These are phyloP conservation scores for Onygenales sp. DNA, from an alignment of 2,329 filamentous ascomycete genomes.

Conservation along the genomic window DNA sequence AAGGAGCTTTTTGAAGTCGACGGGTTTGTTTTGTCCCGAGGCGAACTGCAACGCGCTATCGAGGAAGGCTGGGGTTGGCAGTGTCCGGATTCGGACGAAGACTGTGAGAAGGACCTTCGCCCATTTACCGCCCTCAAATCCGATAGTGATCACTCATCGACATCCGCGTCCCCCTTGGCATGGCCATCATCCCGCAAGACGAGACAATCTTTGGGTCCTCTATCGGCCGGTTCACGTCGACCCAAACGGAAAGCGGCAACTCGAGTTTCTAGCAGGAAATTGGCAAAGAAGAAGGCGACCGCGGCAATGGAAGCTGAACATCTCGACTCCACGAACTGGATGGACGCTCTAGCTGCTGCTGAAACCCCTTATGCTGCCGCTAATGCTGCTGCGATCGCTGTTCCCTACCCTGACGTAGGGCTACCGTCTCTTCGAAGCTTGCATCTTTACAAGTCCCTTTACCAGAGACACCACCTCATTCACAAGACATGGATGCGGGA, in stretches of 20 bases:
- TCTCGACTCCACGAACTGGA: constrained; percentile 35
- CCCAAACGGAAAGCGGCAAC: constrained; percentile 41
- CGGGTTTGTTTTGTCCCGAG: constrained; percentile 66
- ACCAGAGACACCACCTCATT: constrained; percentile 85
- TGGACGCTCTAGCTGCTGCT: constrained; percentile 42
- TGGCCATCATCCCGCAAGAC: constrained; percentile 17
- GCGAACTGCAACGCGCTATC: constrained; percentile 79
- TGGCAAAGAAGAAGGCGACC: constrained; percentile 46
- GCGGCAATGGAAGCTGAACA: constrained; percentile 26
- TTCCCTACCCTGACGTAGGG: constrained; percentile 73
- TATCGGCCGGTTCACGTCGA: constrained; percentile 16
- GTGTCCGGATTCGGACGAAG: constrained; percentile 64
- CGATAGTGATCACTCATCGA: constrained; percentile 28
- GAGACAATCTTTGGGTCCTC: constrained; percentile 13
- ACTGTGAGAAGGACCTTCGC: constrained; percentile 74
- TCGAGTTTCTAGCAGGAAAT: constrained; percentile 41
- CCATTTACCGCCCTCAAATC: constrained; percentile 31
- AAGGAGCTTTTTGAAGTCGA: constrained; percentile 82
- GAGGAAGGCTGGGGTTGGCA: constrained; percentile 97
- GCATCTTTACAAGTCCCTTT: constrained; percentile 93
- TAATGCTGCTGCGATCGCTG: constrained; percentile 69
- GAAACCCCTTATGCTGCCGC: constrained; percentile 76
- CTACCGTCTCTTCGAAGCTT: constrained; percentile 69
- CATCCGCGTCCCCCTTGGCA: constrained; percentile 11
- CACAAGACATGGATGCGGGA: constrained; percentile 81